Evolutionary conservation across 495 filamentous ascomycete genomes (phyloP).

Genomic region (Chlorociboria aeruginascens): DNA sequence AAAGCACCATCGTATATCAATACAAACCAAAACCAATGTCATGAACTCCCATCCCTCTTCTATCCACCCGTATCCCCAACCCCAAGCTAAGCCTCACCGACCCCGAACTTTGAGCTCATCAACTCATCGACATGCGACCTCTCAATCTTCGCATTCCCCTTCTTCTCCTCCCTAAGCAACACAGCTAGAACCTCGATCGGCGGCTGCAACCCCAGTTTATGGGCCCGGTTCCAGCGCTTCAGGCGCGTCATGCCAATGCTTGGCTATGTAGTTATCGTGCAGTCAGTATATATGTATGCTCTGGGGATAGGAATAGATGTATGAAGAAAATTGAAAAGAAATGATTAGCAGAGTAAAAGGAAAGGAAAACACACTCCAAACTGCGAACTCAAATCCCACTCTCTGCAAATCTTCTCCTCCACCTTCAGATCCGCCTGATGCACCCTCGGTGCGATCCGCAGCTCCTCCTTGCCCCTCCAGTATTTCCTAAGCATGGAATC

Average conservation of each 20-base stretch:
- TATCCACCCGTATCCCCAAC: background rate
- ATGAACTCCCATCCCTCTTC: background rate
- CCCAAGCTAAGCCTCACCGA: constrained; percentile 6
- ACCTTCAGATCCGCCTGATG: constrained; percentile 62
- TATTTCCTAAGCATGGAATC: constrained; percentile 56
- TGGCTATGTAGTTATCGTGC: constrained; percentile 41
- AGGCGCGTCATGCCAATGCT: constrained; percentile 74
- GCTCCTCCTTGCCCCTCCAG: constrained; percentile 55
- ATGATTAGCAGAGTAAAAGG: background rate
- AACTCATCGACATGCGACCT: constrained; percentile 72
- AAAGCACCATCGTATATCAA: background rate
- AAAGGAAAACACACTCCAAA: constrained; percentile 61
- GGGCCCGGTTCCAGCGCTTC: constrained; percentile 80
- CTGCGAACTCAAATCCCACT: constrained; percentile 79
- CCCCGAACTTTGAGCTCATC: constrained; percentile 38
- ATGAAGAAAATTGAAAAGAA: background rate
- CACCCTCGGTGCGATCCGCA: constrained; percentile 43
- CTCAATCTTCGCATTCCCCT: constrained; percentile 37
- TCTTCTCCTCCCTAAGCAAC: constrained; percentile 56
- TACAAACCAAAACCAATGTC: background rate
- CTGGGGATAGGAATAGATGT: background rate
- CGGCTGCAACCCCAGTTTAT: constrained; percentile 65
- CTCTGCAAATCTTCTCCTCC: constrained; percentile 73
- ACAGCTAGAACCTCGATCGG: constrained; percentile 89
- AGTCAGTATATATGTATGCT: background rate